Base-by-base conservation (phyloP, 2,329 filamentous ascomycete species). In the Fusarium phyllophilum region DNA sequence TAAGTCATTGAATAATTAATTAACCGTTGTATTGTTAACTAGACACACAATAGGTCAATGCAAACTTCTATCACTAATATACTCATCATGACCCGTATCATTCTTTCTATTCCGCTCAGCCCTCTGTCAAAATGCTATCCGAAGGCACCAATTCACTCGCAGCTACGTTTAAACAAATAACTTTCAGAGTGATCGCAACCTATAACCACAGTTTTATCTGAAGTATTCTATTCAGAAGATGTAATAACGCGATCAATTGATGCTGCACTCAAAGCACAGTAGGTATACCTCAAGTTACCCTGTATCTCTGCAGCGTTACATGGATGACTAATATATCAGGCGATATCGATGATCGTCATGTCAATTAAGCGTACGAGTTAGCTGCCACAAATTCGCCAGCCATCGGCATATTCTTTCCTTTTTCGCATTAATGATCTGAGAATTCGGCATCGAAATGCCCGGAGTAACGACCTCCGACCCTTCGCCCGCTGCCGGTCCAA, bases 241-340 rank as follows among this genome's bases (percentile, higher is more conserved):
- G 22, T 6, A 1, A 18, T 18, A 3, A 18, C 15, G 11, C 0
- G 11, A 34, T 36, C 17, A 24, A 26, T n/a, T n/a, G n/a, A n/a
- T n/a, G n/a, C n/a, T n/a, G n/a, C n/a, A n/a, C n/a, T n/a, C n/a
- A n/a, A n/a, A n/a, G n/a, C n/a, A n/a, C n/a, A n/a, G n/a, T n/a
- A n/a, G n/a, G n/a, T n/a, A n/a, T n/a, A n/a, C n/a, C n/a, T n/a
- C 26, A 26, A 26, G 26, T 38, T 54, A 38, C 51, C 51, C 51
- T 54, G 20, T 4, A 39, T 13, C 5, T 0, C 17, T 3, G 0
- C 8, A 22, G 5, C 0, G 1, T 6, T 1, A 2, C 7, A 9
- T 7, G 5, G 8, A 54, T 54, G 18, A 38, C 26, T 24, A 18
- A 55, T 14, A 13, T 0, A 2, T 24, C 8, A 2, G 4, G 22